phyloP scores from a whole-genome alignment of 2,329 filamentous ascomycete species.

The Lachnellula willkommii region DNA sequence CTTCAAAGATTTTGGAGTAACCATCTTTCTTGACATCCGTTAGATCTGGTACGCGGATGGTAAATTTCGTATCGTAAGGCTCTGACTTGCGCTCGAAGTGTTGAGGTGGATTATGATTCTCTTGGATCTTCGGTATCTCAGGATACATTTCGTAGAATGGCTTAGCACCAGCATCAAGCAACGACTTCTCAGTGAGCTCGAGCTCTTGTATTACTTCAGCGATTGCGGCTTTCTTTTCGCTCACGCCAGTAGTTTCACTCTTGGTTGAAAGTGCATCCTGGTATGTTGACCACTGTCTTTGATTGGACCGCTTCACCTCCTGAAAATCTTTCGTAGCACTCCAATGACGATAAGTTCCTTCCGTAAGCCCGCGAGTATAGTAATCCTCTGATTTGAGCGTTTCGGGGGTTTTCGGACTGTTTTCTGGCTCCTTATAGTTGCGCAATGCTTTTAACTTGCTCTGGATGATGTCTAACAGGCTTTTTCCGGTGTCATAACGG shows the following conservation, averaged over 20 bases:
- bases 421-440: slow-evolving; percentile 13
- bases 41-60: slow-evolving; percentile 33
- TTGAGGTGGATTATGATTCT: neutral
- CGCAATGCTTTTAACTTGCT: slow-evolving; percentile 46
- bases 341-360: slow-evolving; percentile 54
- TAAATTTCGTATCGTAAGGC: slow-evolving; percentile 18
- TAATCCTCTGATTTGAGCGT: slow-evolving; percentile 38
- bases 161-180: slow-evolving; percentile 59
- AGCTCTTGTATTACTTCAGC: slow-evolving; percentile 46
- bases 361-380: slow-evolving; percentile 46
- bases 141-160: slow-evolving; percentile 61
- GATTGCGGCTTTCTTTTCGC: slow-evolving; percentile 54
- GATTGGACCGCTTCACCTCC: slow-evolving; percentile 15
- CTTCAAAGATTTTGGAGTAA: slow-evolving; percentile 67
- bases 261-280: slow-evolving; percentile 32
- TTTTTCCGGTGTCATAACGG: slow-evolving; percentile 37
- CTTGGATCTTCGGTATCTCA: slow-evolving; percentile 30
- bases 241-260: slow-evolving; percentile 27
- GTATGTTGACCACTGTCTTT: slow-evolving; percentile 32
- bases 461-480: slow-evolving; percentile 57
- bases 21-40: slow-evolving; percentile 50
- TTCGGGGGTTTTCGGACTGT: slow-evolving; percentile 15
- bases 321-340: slow-evolving; percentile 18
- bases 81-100: neutral
- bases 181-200: slow-evolving; percentile 46